Percentiles rank a stretch among this genome's conserved stretches.
phyloP scores from a whole-genome alignment of 495 filamentous ascomycete genomes.

The Penicillium silybi region DNA sequence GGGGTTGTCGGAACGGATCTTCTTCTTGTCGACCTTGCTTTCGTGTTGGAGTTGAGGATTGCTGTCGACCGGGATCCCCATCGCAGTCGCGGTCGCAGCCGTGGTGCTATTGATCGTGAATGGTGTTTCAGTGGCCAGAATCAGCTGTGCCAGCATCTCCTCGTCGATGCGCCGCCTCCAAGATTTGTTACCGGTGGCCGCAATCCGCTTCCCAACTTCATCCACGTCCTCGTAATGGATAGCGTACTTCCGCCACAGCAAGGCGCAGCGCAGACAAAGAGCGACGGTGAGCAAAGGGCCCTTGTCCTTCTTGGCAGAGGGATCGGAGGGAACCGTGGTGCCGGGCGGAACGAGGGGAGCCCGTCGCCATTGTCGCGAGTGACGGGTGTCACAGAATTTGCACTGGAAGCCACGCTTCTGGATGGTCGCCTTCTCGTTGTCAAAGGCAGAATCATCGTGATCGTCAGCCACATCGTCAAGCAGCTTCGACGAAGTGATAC shows the following conservation, averaged over 20 bases:
- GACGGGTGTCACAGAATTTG: constrained; percentile 82
- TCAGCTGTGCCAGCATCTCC: constrained; percentile 79
- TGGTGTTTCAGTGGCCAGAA: constrained; percentile 50
- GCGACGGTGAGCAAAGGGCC: constrained; percentile 71
- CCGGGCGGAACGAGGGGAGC: constrained; percentile 75
- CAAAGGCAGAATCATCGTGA: constrained; percentile 93
- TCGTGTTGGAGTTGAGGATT: constrained; percentile 44
- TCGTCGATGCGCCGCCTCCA: constrained; percentile 89
- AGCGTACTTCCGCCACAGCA: constrained; percentile 89
- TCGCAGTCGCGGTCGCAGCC: constrained; percentile 42
- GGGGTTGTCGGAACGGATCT: constrained; percentile 52
- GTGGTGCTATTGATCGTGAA: constrained; percentile 44
- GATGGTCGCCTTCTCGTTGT: constrained; percentile 74
- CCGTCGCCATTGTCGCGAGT: constrained; percentile 85
- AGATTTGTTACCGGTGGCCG: constrained; percentile 73
- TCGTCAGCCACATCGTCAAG: constrained; percentile 92
- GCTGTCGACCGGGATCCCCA: constrained; percentile 40
- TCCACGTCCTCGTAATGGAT: constrained; percentile 97
- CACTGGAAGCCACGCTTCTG: constrained; percentile 85
- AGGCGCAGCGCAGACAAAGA: constrained; percentile 83
- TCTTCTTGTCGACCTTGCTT: constrained; percentile 51
- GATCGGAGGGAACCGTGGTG: constrained; percentile 65
- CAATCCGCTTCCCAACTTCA: constrained; percentile 86
- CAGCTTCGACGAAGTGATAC: constrained; percentile 58
- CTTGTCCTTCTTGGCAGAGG: constrained; percentile 66